A percentile compares a stretch with the other conserved stretches of the same genome.
These are phyloP conservation scores for Pleurotus salmoneostramineus DNA, from an alignment of 768 basidiomycete species.

Conservation along the genomic window DNA sequence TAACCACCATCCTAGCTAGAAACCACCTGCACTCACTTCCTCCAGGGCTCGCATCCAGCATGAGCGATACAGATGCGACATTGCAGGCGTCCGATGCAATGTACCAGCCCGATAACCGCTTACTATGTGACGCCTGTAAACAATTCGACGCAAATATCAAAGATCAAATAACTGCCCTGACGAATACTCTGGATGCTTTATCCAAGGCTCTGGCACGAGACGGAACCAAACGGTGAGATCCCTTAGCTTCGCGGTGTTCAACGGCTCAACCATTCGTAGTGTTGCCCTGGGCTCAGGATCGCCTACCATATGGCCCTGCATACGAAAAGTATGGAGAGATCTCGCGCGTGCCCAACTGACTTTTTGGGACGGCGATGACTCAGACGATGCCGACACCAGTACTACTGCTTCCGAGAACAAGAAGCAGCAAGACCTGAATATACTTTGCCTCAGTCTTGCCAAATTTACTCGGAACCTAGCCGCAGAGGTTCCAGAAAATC, in stretches of 20 bases:
- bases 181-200: slow-evolving; percentile 41
- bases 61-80: neutral
- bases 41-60: neutral
- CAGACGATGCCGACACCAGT: slow-evolving; percentile 30
- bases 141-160: slow-evolving; percentile 34
- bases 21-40: neutral
- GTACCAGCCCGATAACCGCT: slow-evolving; percentile 17
- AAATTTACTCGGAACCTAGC: slow-evolving; percentile 84
- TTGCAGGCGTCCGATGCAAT: neutral
- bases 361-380: slow-evolving; percentile 47
- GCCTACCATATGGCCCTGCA: slow-evolving; percentile 49
- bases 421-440: slow-evolving; percentile 29
- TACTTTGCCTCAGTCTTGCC: slow-evolving; percentile 49
- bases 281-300: slow-evolving; percentile 24
- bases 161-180: slow-evolving; percentile 26
- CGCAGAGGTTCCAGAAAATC: slow-evolving; percentile 72
- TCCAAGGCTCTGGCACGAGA: slow-evolving; percentile 49
- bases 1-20: neutral
- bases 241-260: neutral
- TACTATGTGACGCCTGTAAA: slow-evolving; percentile 40
- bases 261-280: slow-evolving; percentile 19
- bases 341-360: slow-evolving; percentile 44
- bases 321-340: slow-evolving; percentile 56
- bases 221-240: slow-evolving; percentile 31
- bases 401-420: slow-evolving; percentile 9